These are phyloP conservation scores for Stephania japonica DNA, from an alignment of 164 flowering plant species.

Conservation along the genomic window DNA sequence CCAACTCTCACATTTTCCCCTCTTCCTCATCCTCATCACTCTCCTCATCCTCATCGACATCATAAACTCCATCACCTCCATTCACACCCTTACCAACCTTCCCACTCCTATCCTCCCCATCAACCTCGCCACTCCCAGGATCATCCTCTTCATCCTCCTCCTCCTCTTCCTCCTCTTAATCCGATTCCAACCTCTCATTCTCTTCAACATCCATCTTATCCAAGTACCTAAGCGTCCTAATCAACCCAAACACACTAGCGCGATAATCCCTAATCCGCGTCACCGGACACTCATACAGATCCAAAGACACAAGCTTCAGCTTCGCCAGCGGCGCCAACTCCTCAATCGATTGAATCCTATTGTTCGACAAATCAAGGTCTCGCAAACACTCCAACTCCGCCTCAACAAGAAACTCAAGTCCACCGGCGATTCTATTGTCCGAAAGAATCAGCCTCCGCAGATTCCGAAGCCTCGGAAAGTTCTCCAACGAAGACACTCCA, in stretches of 20 bases:
- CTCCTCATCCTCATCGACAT: slow-evolving; percentile 84
- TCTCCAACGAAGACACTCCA: slow-evolving; percentile 78
- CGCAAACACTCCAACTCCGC: slow-evolving; percentile 71
- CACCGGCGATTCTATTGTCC: slow-evolving; percentile 81
- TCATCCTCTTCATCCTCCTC: slow-evolving; percentile 68
- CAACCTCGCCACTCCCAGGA: slow-evolving; percentile 85
- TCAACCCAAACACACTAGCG: slow-evolving; percentile 80
- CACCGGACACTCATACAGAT: slow-evolving; percentile 93
- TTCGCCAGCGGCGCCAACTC: slow-evolving; percentile 73
- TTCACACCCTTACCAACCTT: slow-evolving; percentile 42
- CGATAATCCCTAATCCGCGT: slow-evolving; percentile 75
- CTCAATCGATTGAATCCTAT: slow-evolving; percentile 66
- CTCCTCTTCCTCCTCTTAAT: slow-evolving; percentile 85
- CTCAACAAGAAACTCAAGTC: slow-evolving; percentile 67
- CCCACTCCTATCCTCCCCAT: slow-evolving; percentile 56
- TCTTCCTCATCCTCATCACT: slow-evolving; percentile 90
- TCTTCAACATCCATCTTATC: slow-evolving; percentile 91
- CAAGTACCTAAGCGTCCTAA: slow-evolving; percentile 66
- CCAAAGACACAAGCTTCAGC: slow-evolving; percentile 65
- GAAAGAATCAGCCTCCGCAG: slow-evolving; percentile 70
- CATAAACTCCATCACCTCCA: slow-evolving; percentile 50
- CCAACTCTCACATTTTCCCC: slow-evolving; percentile 30
- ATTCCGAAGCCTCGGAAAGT: slow-evolving; percentile 67
- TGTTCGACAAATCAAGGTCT: slow-evolving; percentile 85
- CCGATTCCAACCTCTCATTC: slow-evolving; percentile 80